phyloP scores from a whole-genome alignment of 495 filamentous ascomycete species.

The Penicillium turbatum region DNA sequence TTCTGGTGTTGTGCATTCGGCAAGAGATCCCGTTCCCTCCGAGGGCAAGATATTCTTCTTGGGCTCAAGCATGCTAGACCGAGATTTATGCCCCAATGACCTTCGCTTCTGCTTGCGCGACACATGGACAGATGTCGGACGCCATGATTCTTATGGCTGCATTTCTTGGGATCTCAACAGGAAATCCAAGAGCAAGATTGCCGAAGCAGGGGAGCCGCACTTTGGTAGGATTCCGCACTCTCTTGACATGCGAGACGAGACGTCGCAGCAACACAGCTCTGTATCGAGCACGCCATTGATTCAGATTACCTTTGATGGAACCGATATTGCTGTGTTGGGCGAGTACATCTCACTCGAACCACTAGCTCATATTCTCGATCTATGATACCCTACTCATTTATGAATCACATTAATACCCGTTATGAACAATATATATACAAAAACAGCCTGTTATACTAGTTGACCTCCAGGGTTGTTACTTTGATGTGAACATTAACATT shows the following conservation, averaged over 20 bases:
- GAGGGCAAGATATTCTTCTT: constrained; percentile 37
- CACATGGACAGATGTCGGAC: constrained; percentile 31
- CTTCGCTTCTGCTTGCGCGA: constrained; percentile 22
- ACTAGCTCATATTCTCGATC: neutral
- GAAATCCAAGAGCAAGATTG: neutral
- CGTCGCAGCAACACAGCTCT: neutral
- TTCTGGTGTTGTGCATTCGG: constrained; percentile 3
- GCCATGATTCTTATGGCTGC: constrained; percentile 35
- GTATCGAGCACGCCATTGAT: neutral
- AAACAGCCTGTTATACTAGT: neutral
- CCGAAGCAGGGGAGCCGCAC: neutral
- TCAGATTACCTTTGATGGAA: constrained; percentile 15
- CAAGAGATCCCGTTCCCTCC: neutral
- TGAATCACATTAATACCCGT: neutral
- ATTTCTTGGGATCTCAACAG: constrained; percentile 24
- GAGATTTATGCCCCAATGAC: constrained; percentile 14
- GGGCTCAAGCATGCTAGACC: constrained; percentile 20
- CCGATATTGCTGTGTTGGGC: constrained; percentile 21
- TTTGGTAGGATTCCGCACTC: too few relatives aligned
- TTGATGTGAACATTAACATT: neutral
- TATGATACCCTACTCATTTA: constrained; percentile 1
- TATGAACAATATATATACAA: neutral
- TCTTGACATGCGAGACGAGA: neutral
- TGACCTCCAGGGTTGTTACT: neutral
- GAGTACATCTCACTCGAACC: constrained; percentile 21